Conservation (phyloP, 108 stramenopile species). For the Pseudonitzschia multiseries region DNA sequence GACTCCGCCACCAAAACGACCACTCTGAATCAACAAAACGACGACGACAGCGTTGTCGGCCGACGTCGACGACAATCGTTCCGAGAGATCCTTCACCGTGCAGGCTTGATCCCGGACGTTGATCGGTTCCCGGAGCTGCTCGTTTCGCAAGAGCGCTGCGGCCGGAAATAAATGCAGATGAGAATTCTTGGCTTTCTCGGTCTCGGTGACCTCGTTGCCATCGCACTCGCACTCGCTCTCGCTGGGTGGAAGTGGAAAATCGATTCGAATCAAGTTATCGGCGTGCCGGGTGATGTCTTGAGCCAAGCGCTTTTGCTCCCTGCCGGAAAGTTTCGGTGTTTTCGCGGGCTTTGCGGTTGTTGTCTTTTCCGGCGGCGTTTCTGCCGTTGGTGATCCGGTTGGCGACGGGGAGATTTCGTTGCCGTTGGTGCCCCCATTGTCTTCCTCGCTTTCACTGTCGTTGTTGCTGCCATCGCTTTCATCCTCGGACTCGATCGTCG, state of each 20-base stretch:
- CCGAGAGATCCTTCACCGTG: neutral
- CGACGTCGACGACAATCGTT: neutral
- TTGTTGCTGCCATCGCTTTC: conserved; percentile 16
- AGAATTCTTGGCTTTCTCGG: neutral
- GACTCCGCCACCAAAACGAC: conserved; percentile 71
- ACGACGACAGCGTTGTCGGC: conserved; percentile 26
- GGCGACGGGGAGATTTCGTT: neutral
- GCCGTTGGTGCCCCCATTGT: neutral
- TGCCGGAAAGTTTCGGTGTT: conserved; percentile 2
- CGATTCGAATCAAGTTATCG: conserved; percentile 9
- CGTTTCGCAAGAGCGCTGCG: neutral
- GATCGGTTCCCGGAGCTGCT: neutral
- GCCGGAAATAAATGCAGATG: conserved; percentile 7
- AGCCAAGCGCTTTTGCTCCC: conserved; percentile 10
- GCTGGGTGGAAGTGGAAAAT: neutral
- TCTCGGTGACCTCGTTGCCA: neutral
- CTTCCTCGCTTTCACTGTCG: neutral
- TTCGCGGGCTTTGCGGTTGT: neutral
- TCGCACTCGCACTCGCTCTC: neutral
- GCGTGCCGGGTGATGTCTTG: conserved; percentile 20
- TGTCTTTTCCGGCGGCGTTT: too few relatives aligned
- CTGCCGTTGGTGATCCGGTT: neutral
- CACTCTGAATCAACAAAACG: conserved; percentile 67
- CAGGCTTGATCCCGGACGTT: neutral
- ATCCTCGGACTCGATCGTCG: conserved; percentile 13